Conservation (phyloP, 164 flowering plant genomes). For the Vitis rotundifolia region DNA sequence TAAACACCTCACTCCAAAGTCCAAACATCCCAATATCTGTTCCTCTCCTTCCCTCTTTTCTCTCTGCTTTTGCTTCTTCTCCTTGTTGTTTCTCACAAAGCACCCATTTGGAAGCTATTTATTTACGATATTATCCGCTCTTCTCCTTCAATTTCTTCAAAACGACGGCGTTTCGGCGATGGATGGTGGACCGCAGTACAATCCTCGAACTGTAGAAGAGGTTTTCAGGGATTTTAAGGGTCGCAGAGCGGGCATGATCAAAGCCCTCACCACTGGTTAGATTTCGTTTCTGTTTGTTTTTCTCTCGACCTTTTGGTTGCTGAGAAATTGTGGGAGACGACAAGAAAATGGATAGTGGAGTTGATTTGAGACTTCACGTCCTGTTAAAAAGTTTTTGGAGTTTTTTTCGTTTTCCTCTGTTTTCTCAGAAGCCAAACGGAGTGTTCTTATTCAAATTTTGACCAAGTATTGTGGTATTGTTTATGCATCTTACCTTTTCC, state of each 20-base stretch:
- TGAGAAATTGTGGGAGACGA: too few relatives aligned
- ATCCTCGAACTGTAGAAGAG: constrained; percentile 54
- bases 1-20: too few relatives aligned
- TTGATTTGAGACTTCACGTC: too few relatives aligned
- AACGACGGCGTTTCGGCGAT: constrained; percentile 14
- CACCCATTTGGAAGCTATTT: too few relatives aligned
- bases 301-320: not conserved
- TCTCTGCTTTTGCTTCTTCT: not conserved
- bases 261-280: constrained; percentile 53
- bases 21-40: not conserved
- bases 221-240: constrained; percentile 60
- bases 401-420: not conserved
- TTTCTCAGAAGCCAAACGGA: too few relatives aligned
- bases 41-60: not conserved
- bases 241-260: constrained; percentile 51
- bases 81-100: too few relatives aligned
- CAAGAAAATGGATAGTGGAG: too few relatives aligned
- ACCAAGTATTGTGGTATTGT: too few relatives aligned
- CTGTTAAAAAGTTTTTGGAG: constrained; percentile 1
- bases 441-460: too few relatives aligned
- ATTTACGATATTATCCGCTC: too few relatives aligned
- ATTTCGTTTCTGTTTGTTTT: constrained; percentile 1
- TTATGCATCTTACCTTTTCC: too few relatives aligned
- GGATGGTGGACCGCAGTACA: constrained; percentile 40
- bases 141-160: not conserved